A percentile compares a stretch with the other conserved stretches of the same genome.
phyloP scores from a whole-genome alignment of 768 basidiomycete genomes.

The Infundibulicybe gibba region DNA sequence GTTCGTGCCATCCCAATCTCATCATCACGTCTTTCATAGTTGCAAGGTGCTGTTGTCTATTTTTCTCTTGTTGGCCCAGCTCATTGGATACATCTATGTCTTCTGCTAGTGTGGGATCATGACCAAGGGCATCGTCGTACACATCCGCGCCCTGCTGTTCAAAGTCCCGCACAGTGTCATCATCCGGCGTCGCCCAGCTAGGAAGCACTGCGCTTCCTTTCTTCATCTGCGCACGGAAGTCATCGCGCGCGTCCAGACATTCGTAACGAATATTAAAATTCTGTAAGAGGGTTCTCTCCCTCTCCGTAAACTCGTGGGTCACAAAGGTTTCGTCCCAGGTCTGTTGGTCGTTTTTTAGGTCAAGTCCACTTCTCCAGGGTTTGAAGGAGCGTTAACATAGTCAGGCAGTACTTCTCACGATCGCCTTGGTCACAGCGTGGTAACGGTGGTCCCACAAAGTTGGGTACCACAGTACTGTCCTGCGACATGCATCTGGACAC shows the following conservation, averaged over 20 bases:
- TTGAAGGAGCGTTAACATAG: slow-evolving; percentile 19
- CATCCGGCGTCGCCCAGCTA: background rate
- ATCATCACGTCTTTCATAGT: background rate
- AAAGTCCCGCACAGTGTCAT: background rate
- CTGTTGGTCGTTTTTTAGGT: slow-evolving; percentile 10
- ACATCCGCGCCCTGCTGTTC: background rate
- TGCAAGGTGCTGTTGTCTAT: background rate
- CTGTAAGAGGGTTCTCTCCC: slow-evolving; percentile 11
- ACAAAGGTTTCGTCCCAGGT: slow-evolving; percentile 15
- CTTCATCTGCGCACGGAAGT: slow-evolving; percentile 15
- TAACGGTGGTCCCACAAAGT: slow-evolving; percentile 19
- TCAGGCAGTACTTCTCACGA: slow-evolving; percentile 24
- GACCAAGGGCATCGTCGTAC: background rate
- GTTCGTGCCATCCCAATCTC: background rate
- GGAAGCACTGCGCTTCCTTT: background rate
- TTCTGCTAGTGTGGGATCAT: background rate
- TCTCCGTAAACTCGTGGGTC: slow-evolving; percentile 7
- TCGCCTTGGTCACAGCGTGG: slow-evolving; percentile 23
- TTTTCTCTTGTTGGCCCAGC: background rate
- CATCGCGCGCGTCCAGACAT: slow-evolving; percentile 25
- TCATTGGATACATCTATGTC: background rate
- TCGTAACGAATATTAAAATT: slow-evolving; percentile 23
- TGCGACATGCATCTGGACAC: background rate
- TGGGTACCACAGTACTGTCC: slow-evolving; percentile 11
- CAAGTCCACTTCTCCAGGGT: slow-evolving; percentile 18